phyloP scores from a whole-genome alignment of 257 asterid species.

The Solanum microdontum region DNA sequence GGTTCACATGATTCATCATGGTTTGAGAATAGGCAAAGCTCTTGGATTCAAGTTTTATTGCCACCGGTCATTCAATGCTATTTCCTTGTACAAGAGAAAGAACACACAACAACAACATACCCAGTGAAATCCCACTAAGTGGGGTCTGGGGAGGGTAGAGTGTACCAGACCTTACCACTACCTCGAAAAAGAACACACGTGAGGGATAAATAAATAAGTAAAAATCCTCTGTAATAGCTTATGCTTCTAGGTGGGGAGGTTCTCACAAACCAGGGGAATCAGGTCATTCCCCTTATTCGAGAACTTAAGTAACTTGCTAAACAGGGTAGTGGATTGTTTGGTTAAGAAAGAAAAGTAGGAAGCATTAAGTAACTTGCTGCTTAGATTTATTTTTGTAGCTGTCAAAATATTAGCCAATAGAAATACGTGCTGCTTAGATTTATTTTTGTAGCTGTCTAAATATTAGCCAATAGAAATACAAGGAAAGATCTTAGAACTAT shows the following conservation, averaged over 20 bases:
- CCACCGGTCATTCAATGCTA: neutral
- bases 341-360: neutral
- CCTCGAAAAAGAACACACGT: neutral
- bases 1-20: neutral
- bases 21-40: neutral
- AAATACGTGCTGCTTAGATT: neutral
- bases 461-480: neutral
- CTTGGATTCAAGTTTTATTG: neutral
- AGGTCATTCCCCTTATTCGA: neutral
- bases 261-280: neutral
- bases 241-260: neutral
- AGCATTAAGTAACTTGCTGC: neutral
- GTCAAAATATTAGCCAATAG: neutral
- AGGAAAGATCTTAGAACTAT: neutral
- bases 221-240: neutral
- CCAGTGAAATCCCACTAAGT: neutral
- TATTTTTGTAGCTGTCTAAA: neutral
- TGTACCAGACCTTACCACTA: neutral
- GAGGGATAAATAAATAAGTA: neutral
- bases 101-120: neutral
- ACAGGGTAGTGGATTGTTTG: neutral
- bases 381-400: neutral
- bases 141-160: neutral
- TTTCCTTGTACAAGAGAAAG: neutral
- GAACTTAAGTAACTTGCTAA: neutral